Base-by-base conservation (phyloP, 1,139 yeast species). In the Zygoascus meyerae region DNA sequence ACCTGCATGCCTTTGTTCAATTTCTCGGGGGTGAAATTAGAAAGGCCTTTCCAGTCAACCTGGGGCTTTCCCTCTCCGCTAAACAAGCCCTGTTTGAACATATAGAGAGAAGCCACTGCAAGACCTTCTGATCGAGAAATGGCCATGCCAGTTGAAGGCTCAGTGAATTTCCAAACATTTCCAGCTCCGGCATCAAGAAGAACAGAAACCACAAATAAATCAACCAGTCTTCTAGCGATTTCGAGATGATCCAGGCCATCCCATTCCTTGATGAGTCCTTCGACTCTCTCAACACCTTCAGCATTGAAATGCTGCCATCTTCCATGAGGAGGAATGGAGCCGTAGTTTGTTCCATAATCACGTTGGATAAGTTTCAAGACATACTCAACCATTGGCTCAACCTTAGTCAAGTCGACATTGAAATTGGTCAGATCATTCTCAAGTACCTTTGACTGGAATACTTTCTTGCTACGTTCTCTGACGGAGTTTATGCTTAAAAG, bases 141-240 rank as follows among this genome's bases (percentile, higher is more conserved):
- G 3, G 59, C 63, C 18, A 61, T 58, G 7, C 58, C 61, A 3
- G 67, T 58, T 1, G 52, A 60, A 11, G 63, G 64, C 39, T 70
- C 74, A 4, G 51, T 55, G 56, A 67, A 79, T 40, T 59, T 61
- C 83, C 83, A 79, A 9, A 54, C 56, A 48, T 75, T 72, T 12
- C 83, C 83, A 1, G 83, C 83, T 26, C 83, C 83, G 2, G 83
- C 83, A 59, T 79, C 84, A 29, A 79, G 64, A 42, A 79, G 60
- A 3, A 79, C 84, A 44, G 81, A 75, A 32, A 78, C 72, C 2
- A 78, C 71, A 55, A 78, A 75, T 45, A 79, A 62, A 59, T 79
- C 83, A 44, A 78, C 65, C 38, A 78, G 60, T 37, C 76, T 69
- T 51, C 70, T 71, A 32, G 81, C 75, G 28, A 73, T 68, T 48